Percentiles rank a stretch among this genome's conserved stretches.
phyloP scores from a whole-genome alignment of 2,329 filamentous ascomycete genomes.

The Colletotrichum gloeosporioides region DNA sequence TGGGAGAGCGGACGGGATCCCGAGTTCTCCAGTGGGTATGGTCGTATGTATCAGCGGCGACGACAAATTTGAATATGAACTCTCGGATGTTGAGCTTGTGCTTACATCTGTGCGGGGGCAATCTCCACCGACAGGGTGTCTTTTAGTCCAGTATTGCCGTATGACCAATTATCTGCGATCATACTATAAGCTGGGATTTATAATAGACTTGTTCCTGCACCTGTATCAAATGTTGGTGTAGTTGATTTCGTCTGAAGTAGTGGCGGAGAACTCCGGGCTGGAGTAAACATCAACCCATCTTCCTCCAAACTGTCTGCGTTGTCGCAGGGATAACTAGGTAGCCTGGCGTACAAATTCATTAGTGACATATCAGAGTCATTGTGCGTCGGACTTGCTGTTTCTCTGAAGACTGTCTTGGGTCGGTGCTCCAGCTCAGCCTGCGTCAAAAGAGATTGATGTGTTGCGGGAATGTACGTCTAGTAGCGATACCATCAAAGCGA shows the following conservation, averaged over 20 bases:
- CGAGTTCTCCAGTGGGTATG: background rate
- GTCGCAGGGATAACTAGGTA: background rate
- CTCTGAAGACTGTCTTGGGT: background rate
- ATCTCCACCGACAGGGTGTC: background rate
- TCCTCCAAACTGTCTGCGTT: background rate
- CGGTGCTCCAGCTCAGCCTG: background rate
- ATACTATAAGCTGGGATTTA: background rate
- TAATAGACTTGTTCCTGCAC: background rate
- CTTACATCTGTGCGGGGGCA: background rate
- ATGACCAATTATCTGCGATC: background rate
- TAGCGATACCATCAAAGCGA: background rate
- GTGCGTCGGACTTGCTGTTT: background rate
- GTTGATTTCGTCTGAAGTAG: background rate
- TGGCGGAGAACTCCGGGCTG: background rate
- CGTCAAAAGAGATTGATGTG: background rate
- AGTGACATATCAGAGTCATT: background rate
- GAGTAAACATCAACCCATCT: background rate
- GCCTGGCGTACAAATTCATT: background rate
- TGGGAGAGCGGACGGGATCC: background rate
- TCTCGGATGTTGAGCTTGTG: background rate
- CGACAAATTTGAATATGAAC: background rate
- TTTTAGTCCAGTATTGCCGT: background rate
- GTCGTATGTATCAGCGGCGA: fast-evolving
- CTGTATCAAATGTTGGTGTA: background rate
- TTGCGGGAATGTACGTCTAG: background rate